Evolutionary conservation across 768 basidiomycete species (phyloP).

Genomic region (Collybia mongolica): DNA sequence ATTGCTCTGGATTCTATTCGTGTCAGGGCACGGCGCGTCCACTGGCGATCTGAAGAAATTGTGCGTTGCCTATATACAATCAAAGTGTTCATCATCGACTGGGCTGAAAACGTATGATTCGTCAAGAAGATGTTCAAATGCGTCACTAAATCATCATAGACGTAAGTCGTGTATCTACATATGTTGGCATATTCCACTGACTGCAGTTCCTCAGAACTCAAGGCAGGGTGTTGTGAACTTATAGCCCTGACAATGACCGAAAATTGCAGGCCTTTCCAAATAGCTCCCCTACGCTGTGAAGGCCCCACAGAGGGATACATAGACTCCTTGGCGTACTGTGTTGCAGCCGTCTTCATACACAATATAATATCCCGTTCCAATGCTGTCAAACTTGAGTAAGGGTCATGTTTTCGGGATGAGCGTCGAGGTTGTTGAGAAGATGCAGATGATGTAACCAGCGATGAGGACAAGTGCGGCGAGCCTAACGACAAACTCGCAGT

Average conservation of each 20-base stretch:
- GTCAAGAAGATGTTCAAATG: conserved; percentile 12
- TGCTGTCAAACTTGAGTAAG: conserved; percentile 16
- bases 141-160: too few relatives aligned
- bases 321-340: background rate
- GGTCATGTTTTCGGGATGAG: conserved; percentile 9
- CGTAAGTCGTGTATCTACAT: too few relatives aligned
- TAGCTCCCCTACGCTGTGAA: background rate
- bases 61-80: conserved; percentile 2
- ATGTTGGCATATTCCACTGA: conserved; percentile 2
- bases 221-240: background rate
- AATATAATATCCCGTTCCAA: conserved; percentile 22
- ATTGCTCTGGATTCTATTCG: too few relatives aligned
- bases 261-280: conserved; percentile 15
- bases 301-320: conserved; percentile 4
- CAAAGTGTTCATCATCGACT: conserved; percentile 24
- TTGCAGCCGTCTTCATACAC: conserved; percentile 6
- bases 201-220: conserved; percentile 7
- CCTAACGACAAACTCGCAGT: too few relatives aligned
- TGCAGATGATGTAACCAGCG: background rate
- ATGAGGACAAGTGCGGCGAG: background rate
- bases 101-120: conserved; percentile 23
- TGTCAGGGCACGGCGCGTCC: too few relatives aligned
- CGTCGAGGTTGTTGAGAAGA: background rate
- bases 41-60: too few relatives aligned
- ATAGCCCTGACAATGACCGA: conserved; percentile 9